Evolutionary conservation across 2,329 filamentous ascomycete species (phyloP), one percentile per base, ranked within the genome.

Genomic region (Aspergillus candidus): DNA sequence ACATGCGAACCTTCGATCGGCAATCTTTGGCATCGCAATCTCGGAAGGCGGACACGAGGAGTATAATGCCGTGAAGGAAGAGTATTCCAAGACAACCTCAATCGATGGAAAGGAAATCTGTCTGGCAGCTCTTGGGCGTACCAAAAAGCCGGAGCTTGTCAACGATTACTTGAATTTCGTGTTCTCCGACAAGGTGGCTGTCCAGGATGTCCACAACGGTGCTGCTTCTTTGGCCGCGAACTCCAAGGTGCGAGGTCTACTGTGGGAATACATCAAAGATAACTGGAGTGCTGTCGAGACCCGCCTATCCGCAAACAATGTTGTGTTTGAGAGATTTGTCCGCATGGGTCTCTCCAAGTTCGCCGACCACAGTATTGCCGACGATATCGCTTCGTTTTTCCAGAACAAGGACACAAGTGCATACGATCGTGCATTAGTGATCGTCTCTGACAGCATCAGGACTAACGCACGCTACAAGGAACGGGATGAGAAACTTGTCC

Each of bases 81-180:
- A 96, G 64, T 97, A 88, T 76, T 76, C 81, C 51, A 82, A 75
- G 40, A 93, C 88, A 11, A 84, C 84, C 41, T 88, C 89, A 6
- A 83, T 96, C 32, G 93, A 97, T 58, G 90, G 89, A 57, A 94
- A 90, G 68, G 89, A 95, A 55, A 86, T 94, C 52, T 85, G 82
- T 53, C 78, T 97, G 3, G 74, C 78, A 32, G 80, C 86, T 4
- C 77, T 98, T 35, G 88, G 89, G 30, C 80, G 82, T 32, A 82
- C 86, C 14, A 83, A 84, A 56, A 80, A 88, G 43, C 62, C 73
- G 1, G 78, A 81, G 8, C 72, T 96, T 27, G 81, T 94, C 35
- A 72, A 77, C 44, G 69, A 83, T 60, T 75, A 83, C 77, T 61
- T 85, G 74, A 56, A 83, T 68, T 78, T 96, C 63, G 72, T 90